Base-by-base conservation (phyloP, 192 early-diverging fungal genomes). In the Coemansia asiatica region DNA sequence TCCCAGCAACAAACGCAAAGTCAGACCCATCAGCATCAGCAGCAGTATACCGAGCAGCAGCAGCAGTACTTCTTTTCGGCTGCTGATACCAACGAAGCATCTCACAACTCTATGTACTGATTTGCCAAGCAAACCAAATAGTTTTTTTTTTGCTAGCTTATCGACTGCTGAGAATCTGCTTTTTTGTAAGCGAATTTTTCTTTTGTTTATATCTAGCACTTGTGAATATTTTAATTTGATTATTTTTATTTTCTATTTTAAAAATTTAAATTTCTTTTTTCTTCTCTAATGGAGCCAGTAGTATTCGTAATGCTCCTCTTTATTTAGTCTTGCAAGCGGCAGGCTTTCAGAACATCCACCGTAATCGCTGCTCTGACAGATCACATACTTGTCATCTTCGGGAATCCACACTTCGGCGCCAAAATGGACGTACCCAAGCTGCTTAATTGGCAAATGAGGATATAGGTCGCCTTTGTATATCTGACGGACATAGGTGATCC, bases 391-490 rank as follows among this genome's bases (percentile, higher is more conserved):
- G 44, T 57, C 48, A 19, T 65, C 57, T 1, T 28, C 19, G 7
- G 36, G 59, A 22, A 67, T 35, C 74, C 74, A 76, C 21, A 61
- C 60, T 33, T 76, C 74, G n/a, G 74, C 67, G 40, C 74, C 74
- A 60, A 76, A 76, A 19, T 76, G 68, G 1, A 60, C 68, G 26
- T 67, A 63, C 0, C 22, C 46, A 18, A 60, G 33, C 19, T 50
- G 6, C 7, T 33, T 28, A 13, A 31, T 40, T 0, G 74, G 74
- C 21, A 76, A 61, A n/a, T 76, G 68, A 0, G 70, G 72, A 9
- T 65, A 68, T 36, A 83, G 33, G 12, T 83, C 81, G 31, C 69
- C 63, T 23, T 64, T 61, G 69, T 83, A 68, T 4, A 78, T 63
- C 13, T 67, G 66, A 23, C 75, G 75, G 13, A 48, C 29, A 1